Conservation (phyloP, 192 early-diverging fungal genomes). For the Backusella australiensis region DNA sequence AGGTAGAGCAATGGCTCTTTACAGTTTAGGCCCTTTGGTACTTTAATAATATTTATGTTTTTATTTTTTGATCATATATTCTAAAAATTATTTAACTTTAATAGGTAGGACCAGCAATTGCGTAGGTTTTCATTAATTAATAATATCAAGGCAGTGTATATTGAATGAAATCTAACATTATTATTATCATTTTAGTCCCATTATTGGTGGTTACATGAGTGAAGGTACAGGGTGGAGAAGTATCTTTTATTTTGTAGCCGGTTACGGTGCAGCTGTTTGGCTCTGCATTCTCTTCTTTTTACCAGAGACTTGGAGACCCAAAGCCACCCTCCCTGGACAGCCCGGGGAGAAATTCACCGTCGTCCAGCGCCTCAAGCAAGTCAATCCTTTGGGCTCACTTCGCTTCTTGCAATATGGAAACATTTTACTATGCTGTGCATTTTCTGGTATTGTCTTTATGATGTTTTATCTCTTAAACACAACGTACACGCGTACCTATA, state of each 20-base stretch:
- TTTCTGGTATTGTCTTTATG: conserved; percentile 25
- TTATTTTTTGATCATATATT: no score
- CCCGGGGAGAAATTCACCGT: not conserved
- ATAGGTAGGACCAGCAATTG: not conserved
- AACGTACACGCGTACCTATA: conserved; percentile 32
- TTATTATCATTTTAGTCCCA: not conserved
- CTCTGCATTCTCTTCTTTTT: conserved; percentile 15
- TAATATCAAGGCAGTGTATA: not conserved
- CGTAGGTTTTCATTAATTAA: not conserved
- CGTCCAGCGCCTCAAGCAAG: not conserved
- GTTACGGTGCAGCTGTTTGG: not conserved
- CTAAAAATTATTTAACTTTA: no score
- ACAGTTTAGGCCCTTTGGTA: not conserved
- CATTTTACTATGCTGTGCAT: conserved; percentile 18
- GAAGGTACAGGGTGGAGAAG: conserved; percentile 12
- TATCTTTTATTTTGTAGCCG: conserved; percentile 23
- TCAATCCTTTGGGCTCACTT: conserved; percentile 30
- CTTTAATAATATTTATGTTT: no score
- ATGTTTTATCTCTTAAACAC: conserved; percentile 33
- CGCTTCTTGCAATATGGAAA: conserved; percentile 17
- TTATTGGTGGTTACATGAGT: conserved; percentile 14
- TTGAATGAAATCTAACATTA: not conserved
- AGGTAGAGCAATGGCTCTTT: conserved; percentile 14
- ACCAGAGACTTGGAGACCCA: conserved; percentile 15
- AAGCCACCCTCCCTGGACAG: not conserved